These are phyloP conservation scores for Kwoniella shivajii DNA, from an alignment of 1,284 basidiomycete genomes.

Conservation along the genomic window DNA sequence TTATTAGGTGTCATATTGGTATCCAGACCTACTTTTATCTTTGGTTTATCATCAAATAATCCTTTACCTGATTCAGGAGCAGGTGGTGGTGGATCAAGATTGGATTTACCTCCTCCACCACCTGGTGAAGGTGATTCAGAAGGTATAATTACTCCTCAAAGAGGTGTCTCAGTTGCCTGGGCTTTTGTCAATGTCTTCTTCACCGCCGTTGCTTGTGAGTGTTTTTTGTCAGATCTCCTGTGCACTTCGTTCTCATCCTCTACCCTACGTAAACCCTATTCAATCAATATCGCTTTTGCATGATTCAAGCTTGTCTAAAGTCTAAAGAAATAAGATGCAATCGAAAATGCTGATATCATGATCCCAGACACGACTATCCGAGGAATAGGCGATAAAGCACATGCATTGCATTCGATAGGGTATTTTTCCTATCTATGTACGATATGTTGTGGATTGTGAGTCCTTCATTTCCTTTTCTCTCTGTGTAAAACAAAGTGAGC, in stretches of 20 bases:
- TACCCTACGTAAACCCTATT: no score
- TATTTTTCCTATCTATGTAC: constrained; percentile 69
- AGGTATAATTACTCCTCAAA: constrained; percentile 13
- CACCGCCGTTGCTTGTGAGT: constrained; percentile 49
- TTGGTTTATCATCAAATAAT: constrained; percentile 51
- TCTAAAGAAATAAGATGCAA: no score
- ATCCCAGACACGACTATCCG: constrained; percentile 65
- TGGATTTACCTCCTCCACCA: constrained; percentile 14
- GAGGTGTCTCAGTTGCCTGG: constrained; percentile 29
- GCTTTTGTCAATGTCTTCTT: constrained; percentile 43
- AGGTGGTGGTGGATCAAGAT: constrained; percentile 14
- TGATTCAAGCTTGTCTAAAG: no score
- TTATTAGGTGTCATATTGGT: constrained; percentile 67
- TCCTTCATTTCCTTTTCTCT: constrained; percentile 29
- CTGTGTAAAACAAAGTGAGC: no score
- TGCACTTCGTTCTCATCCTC: no score
- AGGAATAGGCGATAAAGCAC: constrained; percentile 71
- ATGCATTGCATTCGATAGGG: constrained; percentile 70
- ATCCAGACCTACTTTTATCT: constrained; percentile 64
- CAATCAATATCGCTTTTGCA: no score
- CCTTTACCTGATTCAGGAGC: constrained; percentile 30
- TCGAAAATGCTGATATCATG: not conserved
- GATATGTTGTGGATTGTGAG: constrained; percentile 59
- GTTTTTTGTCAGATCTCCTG: not conserved
- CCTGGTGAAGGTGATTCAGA: constrained; percentile 25